Evolutionary conservation across 1,284 basidiomycete genomes (phyloP), one percentile per base, ranked within the genome.

Genomic region (Melampsora larici-populina): DNA sequence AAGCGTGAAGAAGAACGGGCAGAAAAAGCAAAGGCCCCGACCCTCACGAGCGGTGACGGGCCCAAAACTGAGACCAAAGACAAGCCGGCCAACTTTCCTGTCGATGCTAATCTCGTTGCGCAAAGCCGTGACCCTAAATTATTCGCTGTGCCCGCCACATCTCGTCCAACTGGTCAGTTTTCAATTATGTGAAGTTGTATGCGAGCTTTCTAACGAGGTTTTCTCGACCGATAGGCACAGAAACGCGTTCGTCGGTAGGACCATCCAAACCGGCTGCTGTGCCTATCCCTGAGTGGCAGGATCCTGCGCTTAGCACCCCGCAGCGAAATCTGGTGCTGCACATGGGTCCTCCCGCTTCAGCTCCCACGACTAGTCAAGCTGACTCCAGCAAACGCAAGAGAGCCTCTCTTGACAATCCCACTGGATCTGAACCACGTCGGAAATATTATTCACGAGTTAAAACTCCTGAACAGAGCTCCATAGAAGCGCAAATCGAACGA

Each of bases 401-500:
- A 48, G 49, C 40, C 13, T 73, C 64, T 9, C 40, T 36, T 18
- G 24, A 17, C 13, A 55, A 66, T 43, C 11, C 48, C 17, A 26
- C 6, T 7, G 65, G 51, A 11, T 58, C 49, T 13, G 18, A 29
- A 21, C 49, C 64, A 2, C 51, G 29, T 36, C 9, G 40, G 18
- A 75, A 68, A 67, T 55, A 26, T 6, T 26, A 15, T 24, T 29
- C 63, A 2, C 72, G 72, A 17, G 36, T n/a, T 33, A 63, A 64
- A 48, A 29, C 62, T 7, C 24, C 24, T 33, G 26, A 64, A 33
- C 62, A 64, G 18, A 36, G 21, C 18, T 36, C 63, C 18, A n/a
- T 75, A 26, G 72, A 75, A 33, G 72, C 72, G 15, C 48, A 67
- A 36, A 75, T 75, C 24, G 65, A 68, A 40, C 46, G 26, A 48